Conservation (phyloP, 768 basidiomycete genomes). For the Boletus fagicola region DNA sequence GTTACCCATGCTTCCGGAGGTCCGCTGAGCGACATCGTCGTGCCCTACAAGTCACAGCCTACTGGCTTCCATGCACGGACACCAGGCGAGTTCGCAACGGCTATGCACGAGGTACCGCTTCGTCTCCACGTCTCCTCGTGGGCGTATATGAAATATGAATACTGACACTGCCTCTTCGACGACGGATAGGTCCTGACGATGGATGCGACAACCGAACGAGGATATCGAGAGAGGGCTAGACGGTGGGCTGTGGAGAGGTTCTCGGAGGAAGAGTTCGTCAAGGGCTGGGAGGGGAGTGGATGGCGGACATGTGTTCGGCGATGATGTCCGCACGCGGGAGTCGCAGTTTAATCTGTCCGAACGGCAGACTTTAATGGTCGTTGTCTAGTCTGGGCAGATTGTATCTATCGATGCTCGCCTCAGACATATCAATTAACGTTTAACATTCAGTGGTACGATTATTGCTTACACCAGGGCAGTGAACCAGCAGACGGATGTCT, state of each 20-base stretch:
- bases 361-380: not conserved
- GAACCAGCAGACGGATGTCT: not conserved
- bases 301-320: slow-evolving; percentile 43
- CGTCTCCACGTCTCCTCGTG: slow-evolving; percentile 1
- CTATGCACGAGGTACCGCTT: slow-evolving; percentile 51
- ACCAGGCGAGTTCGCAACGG: slow-evolving; percentile 61
- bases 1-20: slow-evolving; percentile 93
- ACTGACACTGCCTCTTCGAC: slow-evolving; percentile 11
- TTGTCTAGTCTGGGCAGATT: not conserved
- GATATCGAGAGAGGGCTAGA: slow-evolving; percentile 67
- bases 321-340: not conserved
- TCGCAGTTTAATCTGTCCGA: not conserved
- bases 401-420: not conserved
- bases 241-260: slow-evolving; percentile 71
- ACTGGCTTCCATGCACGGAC: slow-evolving; percentile 85
- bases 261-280: slow-evolving; percentile 73
- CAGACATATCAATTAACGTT: not conserved
- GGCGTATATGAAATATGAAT: not conserved
- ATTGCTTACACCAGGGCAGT: not conserved
- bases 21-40: slow-evolving; percentile 86
- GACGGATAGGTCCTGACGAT: slow-evolving; percentile 45
- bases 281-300: slow-evolving; percentile 66
- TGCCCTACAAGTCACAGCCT: slow-evolving; percentile 65
- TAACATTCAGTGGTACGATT: no score
- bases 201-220: slow-evolving; percentile 49